Percentiles rank a stretch among this genome's conserved stretches.
phyloP scores from a whole-genome alignment of 2,329 filamentous ascomycete genomes.

The Coleophoma eucalyptorum region DNA sequence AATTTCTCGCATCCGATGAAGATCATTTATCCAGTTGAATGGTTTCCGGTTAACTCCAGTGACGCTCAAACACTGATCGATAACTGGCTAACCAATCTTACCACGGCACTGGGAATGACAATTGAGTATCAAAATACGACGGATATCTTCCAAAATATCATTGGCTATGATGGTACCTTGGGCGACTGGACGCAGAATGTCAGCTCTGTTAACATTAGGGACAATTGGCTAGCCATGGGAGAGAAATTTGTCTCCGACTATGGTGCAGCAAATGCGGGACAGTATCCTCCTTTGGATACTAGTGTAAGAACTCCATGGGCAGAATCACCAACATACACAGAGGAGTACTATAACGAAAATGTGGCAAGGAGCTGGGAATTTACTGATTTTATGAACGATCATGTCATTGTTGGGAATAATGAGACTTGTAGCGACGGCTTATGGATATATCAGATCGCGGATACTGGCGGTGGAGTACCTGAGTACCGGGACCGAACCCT shows the following conservation, averaged over 20 bases:
- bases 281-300: neutral
- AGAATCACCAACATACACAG: neutral
- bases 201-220: neutral
- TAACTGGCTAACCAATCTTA: neutral
- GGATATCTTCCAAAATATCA: neutral
- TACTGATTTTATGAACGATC: neutral
- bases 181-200: neutral
- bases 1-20: neutral
- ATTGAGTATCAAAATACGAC: neutral
- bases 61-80: neutral
- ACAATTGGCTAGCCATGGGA: neutral
- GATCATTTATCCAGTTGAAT: neutral
- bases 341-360: neutral
- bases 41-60: neutral
- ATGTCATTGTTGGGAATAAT: neutral
- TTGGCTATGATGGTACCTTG: neutral
- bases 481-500: neutral
- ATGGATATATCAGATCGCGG: neutral
- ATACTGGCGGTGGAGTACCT: neutral
- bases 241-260: neutral
- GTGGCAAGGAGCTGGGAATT: neutral
- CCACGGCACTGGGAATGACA: neutral
- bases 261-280: neutral
- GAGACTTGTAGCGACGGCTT: neutral
- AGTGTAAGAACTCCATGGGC: neutral